Percentiles rank a stretch among this genome's conserved stretches.
These are phyloP conservation scores for Verticillium albo-atrum DNA, from an alignment of 2,329 filamentous ascomycete species.

Conservation along the genomic window DNA sequence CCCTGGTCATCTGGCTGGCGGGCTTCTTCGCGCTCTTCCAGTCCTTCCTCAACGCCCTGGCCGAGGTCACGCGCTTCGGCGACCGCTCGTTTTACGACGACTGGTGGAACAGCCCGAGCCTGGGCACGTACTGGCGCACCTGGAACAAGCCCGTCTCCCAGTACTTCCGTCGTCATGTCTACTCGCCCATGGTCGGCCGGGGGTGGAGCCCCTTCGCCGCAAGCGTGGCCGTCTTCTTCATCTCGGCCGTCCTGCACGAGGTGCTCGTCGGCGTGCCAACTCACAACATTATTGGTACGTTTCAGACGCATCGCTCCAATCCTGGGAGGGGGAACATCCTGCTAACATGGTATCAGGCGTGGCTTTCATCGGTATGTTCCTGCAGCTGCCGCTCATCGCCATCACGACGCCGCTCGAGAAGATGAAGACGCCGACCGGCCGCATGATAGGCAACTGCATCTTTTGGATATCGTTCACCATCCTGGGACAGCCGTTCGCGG, in stretches of 20 bases:
- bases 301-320: background rate
- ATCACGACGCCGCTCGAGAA: slow-evolving; percentile 77
- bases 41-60: slow-evolving; percentile 83
- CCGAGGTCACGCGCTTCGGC: slow-evolving; percentile 84
- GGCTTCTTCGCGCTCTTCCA: slow-evolving; percentile 98
- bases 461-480: slow-evolving; percentile 98
- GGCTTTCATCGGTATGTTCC: slow-evolving; percentile 89
- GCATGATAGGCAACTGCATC: slow-evolving; percentile 82
- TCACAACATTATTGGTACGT: slow-evolving; percentile 80
- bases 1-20: slow-evolving; percentile 92
- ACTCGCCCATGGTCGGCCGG: slow-evolving; percentile 78
- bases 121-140: slow-evolving; percentile 87
- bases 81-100: slow-evolving; percentile 94
- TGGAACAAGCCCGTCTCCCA: slow-evolving; percentile 98
- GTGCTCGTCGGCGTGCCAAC: slow-evolving; percentile 90
- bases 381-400: slow-evolving; percentile 84
- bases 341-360: slow-evolving; percentile 53
- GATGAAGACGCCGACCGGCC: slow-evolving; percentile 69
- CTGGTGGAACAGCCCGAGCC: slow-evolving; percentile 92
- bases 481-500: slow-evolving; percentile 89
- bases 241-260: slow-evolving; percentile 88
- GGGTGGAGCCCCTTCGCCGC: slow-evolving; percentile 70
- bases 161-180: slow-evolving; percentile 94
- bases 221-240: slow-evolving; percentile 77
- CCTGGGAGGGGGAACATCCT: too few relatives aligned